phyloP scores from a whole-genome alignment of 352 stramenopile genomes.

The Salisapilia sapeloensis region DNA sequence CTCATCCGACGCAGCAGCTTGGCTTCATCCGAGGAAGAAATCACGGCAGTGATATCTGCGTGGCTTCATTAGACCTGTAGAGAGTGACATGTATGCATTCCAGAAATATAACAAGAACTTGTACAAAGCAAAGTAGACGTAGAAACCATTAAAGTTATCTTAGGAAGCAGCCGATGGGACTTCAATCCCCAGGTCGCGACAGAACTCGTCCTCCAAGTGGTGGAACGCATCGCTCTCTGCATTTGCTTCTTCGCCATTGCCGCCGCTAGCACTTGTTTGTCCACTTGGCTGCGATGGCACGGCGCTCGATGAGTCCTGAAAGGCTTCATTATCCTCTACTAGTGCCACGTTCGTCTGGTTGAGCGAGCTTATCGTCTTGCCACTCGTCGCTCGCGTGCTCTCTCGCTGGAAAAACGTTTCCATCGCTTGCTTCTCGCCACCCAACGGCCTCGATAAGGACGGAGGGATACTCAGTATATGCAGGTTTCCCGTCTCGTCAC shows the following conservation, averaged over 20 bases:
- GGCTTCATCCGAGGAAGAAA: not conserved
- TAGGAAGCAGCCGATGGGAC: conserved; percentile 3
- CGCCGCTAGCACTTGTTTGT: conserved; percentile 3
- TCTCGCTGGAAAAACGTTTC: conserved; percentile 84
- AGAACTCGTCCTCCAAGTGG: conserved; percentile 66
- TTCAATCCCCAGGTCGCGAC: conserved; percentile 46
- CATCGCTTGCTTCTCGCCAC: conserved; percentile 70
- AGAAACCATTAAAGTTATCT: too few species aligned
- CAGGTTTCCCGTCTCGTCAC: conserved; percentile 84
- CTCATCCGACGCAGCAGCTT: conserved; percentile 3
- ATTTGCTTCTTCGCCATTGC: conserved; percentile 6
- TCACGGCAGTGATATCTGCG: not conserved
- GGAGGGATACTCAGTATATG: conserved; percentile 86
- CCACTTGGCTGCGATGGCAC: conserved; percentile 2
- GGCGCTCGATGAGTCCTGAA: not conserved
- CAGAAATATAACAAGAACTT: too few species aligned
- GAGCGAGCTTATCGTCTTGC: conserved; percentile 3
- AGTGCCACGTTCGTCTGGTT: not conserved
- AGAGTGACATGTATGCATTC: conserved; percentile 3
- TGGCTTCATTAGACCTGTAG: conserved; percentile 3
- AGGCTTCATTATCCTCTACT: not conserved
- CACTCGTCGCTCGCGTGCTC: conserved; percentile 41
- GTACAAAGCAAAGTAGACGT: too few species aligned
- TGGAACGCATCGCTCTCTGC: conserved; percentile 56
- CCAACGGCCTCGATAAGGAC: conserved; percentile 67